Percentiles rank a stretch among this genome's conserved stretches.
phyloP scores from a whole-genome alignment of 805 yeast genomes.

The Hanseniaspora thailandica region DNA sequence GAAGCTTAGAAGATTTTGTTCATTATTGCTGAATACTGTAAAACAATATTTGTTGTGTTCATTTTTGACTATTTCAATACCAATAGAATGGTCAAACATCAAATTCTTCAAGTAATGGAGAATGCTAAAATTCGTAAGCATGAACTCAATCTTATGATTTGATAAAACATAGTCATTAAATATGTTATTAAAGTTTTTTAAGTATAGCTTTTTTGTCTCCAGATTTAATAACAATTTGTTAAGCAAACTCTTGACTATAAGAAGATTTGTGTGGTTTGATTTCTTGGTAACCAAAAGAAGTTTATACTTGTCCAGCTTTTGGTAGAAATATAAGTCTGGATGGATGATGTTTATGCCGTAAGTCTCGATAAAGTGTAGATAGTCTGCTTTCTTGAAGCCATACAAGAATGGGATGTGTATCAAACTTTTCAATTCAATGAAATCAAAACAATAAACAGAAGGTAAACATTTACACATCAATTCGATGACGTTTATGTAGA shows the following conservation, averaged over 20 bases:
- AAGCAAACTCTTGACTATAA: not conserved
- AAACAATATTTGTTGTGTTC: slow-evolving; percentile 16
- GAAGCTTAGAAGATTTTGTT: slow-evolving; percentile 15
- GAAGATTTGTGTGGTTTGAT: slow-evolving; percentile 15
- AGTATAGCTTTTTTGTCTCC: not conserved
- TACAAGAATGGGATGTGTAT: slow-evolving; percentile 19
- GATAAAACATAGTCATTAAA: not conserved
- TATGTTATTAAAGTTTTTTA: slow-evolving; percentile 17
- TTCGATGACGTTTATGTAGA: not conserved
- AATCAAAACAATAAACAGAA: not conserved
- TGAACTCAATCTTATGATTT: not conserved
- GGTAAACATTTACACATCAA: not conserved
- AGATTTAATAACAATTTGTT: not conserved
- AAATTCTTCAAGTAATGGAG: slow-evolving; percentile 16
- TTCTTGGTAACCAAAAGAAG: slow-evolving; percentile 17
- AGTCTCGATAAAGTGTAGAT: slow-evolving; percentile 17
- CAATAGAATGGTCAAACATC: slow-evolving; percentile 24
- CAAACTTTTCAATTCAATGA: not conserved
- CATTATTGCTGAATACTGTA: slow-evolving; percentile 5
- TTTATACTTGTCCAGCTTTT: not conserved
- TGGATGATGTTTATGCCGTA: slow-evolving; percentile 20
- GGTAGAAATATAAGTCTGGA: slow-evolving; percentile 17
- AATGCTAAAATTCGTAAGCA: not conserved
- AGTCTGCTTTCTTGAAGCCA: slow-evolving; percentile 21
- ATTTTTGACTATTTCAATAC: slow-evolving; percentile 18